Conservation (phyloP, 352 stramenopile genomes). For the Phytophthora podocarpi region DNA sequence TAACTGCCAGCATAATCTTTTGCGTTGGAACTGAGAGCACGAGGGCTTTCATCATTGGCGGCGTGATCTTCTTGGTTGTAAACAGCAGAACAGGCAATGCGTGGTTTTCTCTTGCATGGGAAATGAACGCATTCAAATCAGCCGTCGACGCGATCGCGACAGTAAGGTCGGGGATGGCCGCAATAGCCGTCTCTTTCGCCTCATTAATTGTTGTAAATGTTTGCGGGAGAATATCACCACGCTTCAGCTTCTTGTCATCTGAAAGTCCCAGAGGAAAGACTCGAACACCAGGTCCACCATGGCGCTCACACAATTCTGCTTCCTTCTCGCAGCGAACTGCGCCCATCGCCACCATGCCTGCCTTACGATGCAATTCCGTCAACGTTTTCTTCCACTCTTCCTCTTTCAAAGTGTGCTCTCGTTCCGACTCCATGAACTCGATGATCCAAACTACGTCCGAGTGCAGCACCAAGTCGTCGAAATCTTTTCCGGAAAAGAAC, state of each 20-base stretch:
- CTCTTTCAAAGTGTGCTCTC: slow-evolving; percentile 37
- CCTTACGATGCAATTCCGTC: slow-evolving; percentile 58
- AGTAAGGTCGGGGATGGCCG: slow-evolving; percentile 53
- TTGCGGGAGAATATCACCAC: slow-evolving; percentile 42
- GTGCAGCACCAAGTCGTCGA: slow-evolving; percentile 54
- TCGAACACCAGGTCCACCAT: slow-evolving; percentile 54
- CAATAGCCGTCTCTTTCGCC: slow-evolving; percentile 52
- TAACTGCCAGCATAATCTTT: slow-evolving; percentile 56
- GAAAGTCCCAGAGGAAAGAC: slow-evolving; percentile 54
- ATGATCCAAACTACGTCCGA: slow-evolving; percentile 73
- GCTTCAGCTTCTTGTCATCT: slow-evolving; percentile 33
- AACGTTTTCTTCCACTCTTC: slow-evolving; percentile 56
- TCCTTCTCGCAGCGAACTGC: slow-evolving; percentile 63
- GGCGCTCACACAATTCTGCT: slow-evolving; percentile 47
- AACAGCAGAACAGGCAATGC: slow-evolving; percentile 69
- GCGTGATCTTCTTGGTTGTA: slow-evolving; percentile 54
- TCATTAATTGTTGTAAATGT: slow-evolving; percentile 53
- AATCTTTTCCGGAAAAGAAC: slow-evolving; percentile 50
- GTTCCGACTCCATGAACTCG: slow-evolving; percentile 50
- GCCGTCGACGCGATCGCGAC: slow-evolving; percentile 46
- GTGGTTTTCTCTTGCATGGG: slow-evolving; percentile 34
- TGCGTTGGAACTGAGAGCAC: slow-evolving; percentile 63
- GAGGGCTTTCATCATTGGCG: slow-evolving; percentile 64
- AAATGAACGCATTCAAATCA: slow-evolving; percentile 69
- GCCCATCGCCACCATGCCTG: slow-evolving; percentile 58